phyloP scores from a whole-genome alignment of 352 stramenopile genomes.

The Globisporangium polare region DNA sequence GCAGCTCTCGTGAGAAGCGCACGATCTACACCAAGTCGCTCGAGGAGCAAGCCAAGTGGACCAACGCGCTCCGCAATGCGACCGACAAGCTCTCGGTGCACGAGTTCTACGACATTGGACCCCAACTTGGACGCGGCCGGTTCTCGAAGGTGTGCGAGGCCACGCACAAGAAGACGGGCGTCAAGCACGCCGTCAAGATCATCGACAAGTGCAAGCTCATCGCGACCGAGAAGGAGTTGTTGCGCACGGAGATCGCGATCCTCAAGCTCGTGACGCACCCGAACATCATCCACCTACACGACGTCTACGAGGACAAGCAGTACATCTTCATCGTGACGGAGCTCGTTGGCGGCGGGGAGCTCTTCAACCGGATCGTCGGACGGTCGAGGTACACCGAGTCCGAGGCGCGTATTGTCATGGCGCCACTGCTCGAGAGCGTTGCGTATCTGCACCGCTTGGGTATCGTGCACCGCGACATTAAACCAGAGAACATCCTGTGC shows the following conservation, averaged over 20 bases:
- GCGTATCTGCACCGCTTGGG: conserved; percentile 90
- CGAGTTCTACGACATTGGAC: conserved; percentile 87
- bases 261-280: conserved; percentile 90
- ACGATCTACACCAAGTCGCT: conserved; percentile 80
- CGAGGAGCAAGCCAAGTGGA: conserved; percentile 79
- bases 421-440: conserved; percentile 86
- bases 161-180: conserved; percentile 50
- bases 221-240: conserved; percentile 82
- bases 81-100: conserved; percentile 88
- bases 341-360: conserved; percentile 92
- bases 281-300: conserved; percentile 83
- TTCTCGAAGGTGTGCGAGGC: conserved; percentile 89
- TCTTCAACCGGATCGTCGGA: conserved; percentile 96
- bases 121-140: conserved; percentile 82
- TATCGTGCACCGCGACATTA: conserved; percentile 89
- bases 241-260: conserved; percentile 93
- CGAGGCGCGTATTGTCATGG: conserved; percentile 85
- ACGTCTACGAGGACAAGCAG: conserved; percentile 92
- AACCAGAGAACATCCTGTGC: conserved; percentile 88
- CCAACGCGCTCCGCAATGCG: conserved; percentile 60
- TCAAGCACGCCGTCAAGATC: conserved; percentile 90
- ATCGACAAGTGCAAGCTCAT: conserved; percentile 91
- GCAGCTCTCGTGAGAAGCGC: conserved; percentile 62
- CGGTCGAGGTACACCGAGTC: conserved; percentile 84
- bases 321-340: conserved; percentile 99